phyloP scores from a whole-genome alignment of 2,329 filamentous ascomycete genomes.

The Fusarium cyanostomum region DNA sequence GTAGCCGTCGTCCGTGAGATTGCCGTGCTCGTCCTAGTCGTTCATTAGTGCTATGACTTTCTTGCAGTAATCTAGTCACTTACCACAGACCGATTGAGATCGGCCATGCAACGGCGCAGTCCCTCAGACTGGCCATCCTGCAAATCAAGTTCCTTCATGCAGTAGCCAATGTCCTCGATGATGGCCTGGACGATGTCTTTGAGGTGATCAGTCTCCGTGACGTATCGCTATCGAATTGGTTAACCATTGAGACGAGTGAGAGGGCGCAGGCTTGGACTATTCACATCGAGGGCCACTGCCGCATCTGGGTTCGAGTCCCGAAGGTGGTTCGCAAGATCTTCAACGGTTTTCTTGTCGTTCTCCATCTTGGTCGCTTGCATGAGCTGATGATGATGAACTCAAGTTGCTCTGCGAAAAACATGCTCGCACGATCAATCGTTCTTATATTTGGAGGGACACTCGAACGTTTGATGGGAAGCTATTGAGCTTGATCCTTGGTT shows the following conservation, averaged over 20 bases:
- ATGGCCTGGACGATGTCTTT: constrained; percentile 29
- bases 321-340: constrained; percentile 16
- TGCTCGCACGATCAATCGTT: neutral
- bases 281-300: constrained; percentile 13
- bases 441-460: neutral
- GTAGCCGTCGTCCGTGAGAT: constrained; percentile 6
- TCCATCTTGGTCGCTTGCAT: constrained; percentile 1
- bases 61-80: neutral
- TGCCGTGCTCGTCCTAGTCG: constrained; percentile 23
- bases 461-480: neutral
- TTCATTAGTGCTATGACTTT: neutral
- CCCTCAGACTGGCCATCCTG: neutral
- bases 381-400: constrained; percentile 4
- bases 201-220: constrained; percentile 22
- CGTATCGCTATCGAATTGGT: constrained; percentile 14
- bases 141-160: constrained; percentile 19
- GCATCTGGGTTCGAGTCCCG: neutral
- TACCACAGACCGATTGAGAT: constrained; percentile 20
- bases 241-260: neutral
- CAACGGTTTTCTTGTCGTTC: neutral
- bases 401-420: neutral
- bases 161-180: constrained; percentile 23
- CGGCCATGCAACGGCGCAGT: constrained; percentile 22
- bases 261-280: neutral
- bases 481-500: neutral